Evolutionary conservation across 2,329 filamentous ascomycete species (phyloP).

Genomic region (Colletotrichum liaoningense): DNA sequence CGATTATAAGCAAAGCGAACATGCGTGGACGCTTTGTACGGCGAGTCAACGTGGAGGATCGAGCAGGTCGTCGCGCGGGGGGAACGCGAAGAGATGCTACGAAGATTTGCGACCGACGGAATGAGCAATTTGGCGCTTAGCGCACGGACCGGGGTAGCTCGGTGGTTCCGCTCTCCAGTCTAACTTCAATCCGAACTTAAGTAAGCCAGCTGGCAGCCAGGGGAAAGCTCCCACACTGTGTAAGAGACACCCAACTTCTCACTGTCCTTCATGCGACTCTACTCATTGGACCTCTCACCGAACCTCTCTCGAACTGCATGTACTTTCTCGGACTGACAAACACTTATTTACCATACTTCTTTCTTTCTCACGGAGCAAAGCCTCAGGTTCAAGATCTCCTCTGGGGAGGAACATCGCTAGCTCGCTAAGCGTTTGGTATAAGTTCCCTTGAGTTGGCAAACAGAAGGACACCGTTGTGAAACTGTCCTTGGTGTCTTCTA

Average conservation of each 20-base stretch:
- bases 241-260: background rate
- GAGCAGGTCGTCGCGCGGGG: slow-evolving; percentile 12
- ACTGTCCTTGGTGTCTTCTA: slow-evolving; percentile 5
- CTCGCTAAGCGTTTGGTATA: background rate
- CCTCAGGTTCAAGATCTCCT: background rate
- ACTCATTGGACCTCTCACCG: slow-evolving; percentile 11
- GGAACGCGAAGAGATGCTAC: slow-evolving; percentile 20
- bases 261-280: slow-evolving; percentile 6
- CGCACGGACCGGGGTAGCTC: slow-evolving; percentile 28
- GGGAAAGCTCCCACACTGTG: slow-evolving; percentile 3
- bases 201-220: slow-evolving; percentile 11
- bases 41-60: background rate
- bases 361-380: no score
- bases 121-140: slow-evolving; percentile 25
- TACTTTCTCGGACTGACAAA: background rate
- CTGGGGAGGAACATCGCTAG: background rate
- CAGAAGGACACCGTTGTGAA: slow-evolving; percentile 9
- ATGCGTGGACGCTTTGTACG: background rate
- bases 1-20: background rate
- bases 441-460: background rate
- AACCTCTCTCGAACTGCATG: background rate
- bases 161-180: background rate
- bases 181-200: background rate
- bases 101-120: slow-evolving; percentile 27
- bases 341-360: background rate